Evolutionary conservation across 2,329 filamentous ascomycete species (phyloP), one percentile per base, ranked within the genome.

Genomic region (Canariomyces notabilis): DNA sequence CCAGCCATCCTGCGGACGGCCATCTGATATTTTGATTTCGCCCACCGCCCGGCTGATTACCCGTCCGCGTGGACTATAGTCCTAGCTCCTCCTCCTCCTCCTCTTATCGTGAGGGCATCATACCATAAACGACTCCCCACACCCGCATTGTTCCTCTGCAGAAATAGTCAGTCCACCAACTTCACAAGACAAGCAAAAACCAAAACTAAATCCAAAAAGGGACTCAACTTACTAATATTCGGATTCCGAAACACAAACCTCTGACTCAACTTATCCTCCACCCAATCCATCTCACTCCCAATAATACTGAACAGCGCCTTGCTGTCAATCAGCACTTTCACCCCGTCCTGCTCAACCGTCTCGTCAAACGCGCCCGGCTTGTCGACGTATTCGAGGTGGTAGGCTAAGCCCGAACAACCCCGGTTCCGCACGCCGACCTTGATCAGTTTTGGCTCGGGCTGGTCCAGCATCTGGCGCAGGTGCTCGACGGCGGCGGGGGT

Each of bases 261-360:
- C 67, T 90, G 80, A 65, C 85, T 95, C 54, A 98, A 71, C 72
- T 95, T 95, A 60, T 97, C 93, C 69, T 97, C 90, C 9, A 91
- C 77, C 90, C 91, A 98, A 63, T 98, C 93, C 93, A 98, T 98
- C 70, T 97, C 91, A 62, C 87, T 95, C 5, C 93, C 93, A 59
- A 98, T 96, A 44, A 98, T 97, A 67, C 91, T 97, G 65, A 98
- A 90, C 40, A 98, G 72, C 34, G 93, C 93, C 73, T 96, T 97
- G 75, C 88, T 95, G 67, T 98, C 93, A 47, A 98, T 93, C 64
- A 97, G 67, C 26, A 98, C 91, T 68, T 87, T 91, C 47, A 98
- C 91, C 0, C 91, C 93, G 60, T 97, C 93, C 65, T 98, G 93
- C 63, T 94, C 90, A 1, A 98, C 89, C 42, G 83, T 76, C 67